Base-by-base conservation (phyloP, 768 basidiomycete genomes). In the Clathrus columnatus region DNA sequence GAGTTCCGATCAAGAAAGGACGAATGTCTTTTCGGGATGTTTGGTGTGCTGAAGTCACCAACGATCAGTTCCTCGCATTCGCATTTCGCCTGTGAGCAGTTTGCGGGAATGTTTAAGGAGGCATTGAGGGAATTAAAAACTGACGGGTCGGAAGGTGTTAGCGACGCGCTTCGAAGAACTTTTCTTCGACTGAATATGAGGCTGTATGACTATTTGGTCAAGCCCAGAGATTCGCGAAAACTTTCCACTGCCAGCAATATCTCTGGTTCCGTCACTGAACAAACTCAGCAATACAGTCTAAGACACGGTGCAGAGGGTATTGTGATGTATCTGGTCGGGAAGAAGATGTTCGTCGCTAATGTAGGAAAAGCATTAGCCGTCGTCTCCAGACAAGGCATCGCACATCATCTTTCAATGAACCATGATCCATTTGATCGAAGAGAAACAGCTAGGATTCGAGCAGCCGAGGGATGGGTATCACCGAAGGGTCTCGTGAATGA, bases 21-120 rank as follows among this genome's bases (percentile, higher is more conserved):
- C 63, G 89, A 94, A 66, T 91, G 91, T 11, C 74, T 99, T 18
- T 96, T 99, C 63, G 96, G 92, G 20, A 91, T 99, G 84, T 98
- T 98, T 68, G 94, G 95, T 14, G 81, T 20, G 20, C 23, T 55
- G 23, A 30, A 42, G 87, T 2, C 75, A 82, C 5, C 75, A 81
- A 79, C 72, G 61, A 41, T 60, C 48, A 82, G 82, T 51, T 89
- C 87, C 52, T 75, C 75, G 36, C 71, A 95, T 20, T 81, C 91
- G 32, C 91, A 89, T 68, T 94, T 78, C 64, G 75, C 97, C 5
- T 87, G 86, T 58, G 91, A 94, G 67, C 76, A 82, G 52, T 95
- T 95, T 65, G 69, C 85, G 7, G 61, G 69, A 4, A 77, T 78
- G 26, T 84, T 98, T 64, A 67, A 70, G 23, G 62, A 66, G 5